Base-by-base conservation (phyloP, 352 stramenopile species). In the Achlya hypogyna region DNA sequence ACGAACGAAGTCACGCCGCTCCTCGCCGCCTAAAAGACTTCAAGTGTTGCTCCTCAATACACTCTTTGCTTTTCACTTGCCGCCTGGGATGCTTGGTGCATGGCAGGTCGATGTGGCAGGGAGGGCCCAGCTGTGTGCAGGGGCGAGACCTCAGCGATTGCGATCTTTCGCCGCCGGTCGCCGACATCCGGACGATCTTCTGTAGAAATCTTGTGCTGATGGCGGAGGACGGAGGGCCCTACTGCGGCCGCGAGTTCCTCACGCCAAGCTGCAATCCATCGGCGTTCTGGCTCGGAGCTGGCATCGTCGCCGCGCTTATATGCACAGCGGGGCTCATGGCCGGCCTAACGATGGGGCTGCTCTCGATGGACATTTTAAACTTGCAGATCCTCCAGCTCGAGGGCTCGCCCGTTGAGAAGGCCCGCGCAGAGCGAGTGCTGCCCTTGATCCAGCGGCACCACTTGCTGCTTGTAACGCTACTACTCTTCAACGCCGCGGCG, bases 401-500 rank as follows among this genome's bases (percentile, higher is more conserved):
- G 70, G 89, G 88, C 43, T 75, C 76, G 14, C 71, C 77, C 5
- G 42, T 68, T 12, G 82, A 98, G 72, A 89, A 98, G 75, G 52
- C 72, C 23, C 76, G 84, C 28, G 91, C 92, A 8, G 71, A 62
- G 22, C 71, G 75, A 8, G 79, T 98, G 29, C 74, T 97, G 8
- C 93, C 94, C 6, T 71, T 99, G 59, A 76, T 98, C 27, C 74
- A 86, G 53, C 71, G 86, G 29, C 92, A 98, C 71, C 95, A 99
- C 81, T 75, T 95, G 51, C 71, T 98, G 6, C 74, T 99, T 10
- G 95, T 98, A 16, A 97, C 96, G 53, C 73, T 99, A 32, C 74
- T 99, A 31, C 79, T 99, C 22, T 81, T 98, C 60, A 99, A 99
- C 75, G 85, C 88, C 27, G 72, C 86, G 23, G 93, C 93, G 1